Evolutionary conservation across 805 yeast genomes (phyloP).

Genomic region (Teunomyces cretensis): DNA sequence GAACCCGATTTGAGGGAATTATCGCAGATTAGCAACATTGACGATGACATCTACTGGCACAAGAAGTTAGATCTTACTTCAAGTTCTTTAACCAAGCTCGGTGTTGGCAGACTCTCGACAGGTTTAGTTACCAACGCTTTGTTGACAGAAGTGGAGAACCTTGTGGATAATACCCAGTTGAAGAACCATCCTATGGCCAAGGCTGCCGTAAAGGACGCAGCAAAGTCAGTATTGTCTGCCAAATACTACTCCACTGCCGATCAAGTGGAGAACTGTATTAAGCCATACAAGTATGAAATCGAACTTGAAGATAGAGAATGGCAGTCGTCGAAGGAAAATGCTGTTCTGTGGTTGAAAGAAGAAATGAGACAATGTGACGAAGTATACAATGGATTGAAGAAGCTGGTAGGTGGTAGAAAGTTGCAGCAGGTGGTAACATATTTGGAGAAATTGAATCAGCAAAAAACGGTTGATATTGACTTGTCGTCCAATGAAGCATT

Average conservation of each 20-base stretch:
- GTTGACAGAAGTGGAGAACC: conserved; percentile 69
- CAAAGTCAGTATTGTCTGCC: conserved; percentile 70
- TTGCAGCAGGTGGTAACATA: conserved; percentile 80
- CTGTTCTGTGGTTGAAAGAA: conserved; percentile 71
- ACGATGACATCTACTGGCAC: conserved; percentile 83
- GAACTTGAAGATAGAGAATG: conserved; percentile 96
- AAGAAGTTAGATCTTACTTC: conserved; percentile 82
- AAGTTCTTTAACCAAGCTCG: conserved; percentile 83
- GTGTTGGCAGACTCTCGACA: conserved; percentile 90
- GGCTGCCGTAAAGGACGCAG: conserved; percentile 80
- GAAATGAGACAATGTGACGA: conserved; percentile 81
- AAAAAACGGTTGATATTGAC: conserved; percentile 30
- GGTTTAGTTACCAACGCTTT: conserved; percentile 78
- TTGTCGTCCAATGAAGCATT: conserved; percentile 63
- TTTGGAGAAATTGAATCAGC: conserved; percentile 50
- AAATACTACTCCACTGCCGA: conserved; percentile 92
- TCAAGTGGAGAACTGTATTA: conserved; percentile 97
- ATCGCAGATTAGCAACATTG: conserved; percentile 44
- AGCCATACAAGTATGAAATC: conserved; percentile 95
- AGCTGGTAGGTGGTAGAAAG: conserved; percentile 79
- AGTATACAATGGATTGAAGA: conserved; percentile 57
- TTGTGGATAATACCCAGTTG: conserved; percentile 73
- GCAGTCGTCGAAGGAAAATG: conserved; percentile 76
- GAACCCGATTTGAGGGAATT: conserved; percentile 58
- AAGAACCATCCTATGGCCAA: conserved; percentile 85